Conservation (phyloP, 2,329 filamentous ascomycete species). For the Emericellopsis cladophorae region DNA sequence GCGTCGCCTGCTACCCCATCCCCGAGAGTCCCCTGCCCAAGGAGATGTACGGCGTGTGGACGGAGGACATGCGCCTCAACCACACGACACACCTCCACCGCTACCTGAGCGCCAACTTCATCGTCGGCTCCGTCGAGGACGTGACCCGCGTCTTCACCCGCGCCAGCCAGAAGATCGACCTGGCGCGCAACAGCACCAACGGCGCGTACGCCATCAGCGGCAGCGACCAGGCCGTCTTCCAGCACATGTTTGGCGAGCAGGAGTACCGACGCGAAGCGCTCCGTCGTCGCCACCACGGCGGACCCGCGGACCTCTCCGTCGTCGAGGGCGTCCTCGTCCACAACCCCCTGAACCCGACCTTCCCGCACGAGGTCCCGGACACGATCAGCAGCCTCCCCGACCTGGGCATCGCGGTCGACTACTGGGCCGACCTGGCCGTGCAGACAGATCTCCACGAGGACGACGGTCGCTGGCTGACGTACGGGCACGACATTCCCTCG, state of each 20-base stretch:
- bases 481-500: constrained; percentile 19
- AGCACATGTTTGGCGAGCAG: constrained; percentile 15
- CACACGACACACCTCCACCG: constrained; percentile 10
- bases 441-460: constrained; percentile 9
- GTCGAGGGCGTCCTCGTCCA: constrained; percentile 6
- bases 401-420: constrained; percentile 14
- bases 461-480: constrained; percentile 9
- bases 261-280: constrained; percentile 16
- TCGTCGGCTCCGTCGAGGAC: constrained; percentile 11
- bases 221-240: constrained; percentile 15
- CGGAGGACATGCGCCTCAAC: constrained; percentile 8
- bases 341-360: constrained; percentile 11
- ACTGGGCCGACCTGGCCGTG: constrained; percentile 12
- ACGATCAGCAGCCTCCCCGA: constrained; percentile 7
- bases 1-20: constrained; percentile 13
- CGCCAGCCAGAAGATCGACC: constrained; percentile 2
- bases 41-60: constrained; percentile 9
- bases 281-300: constrained; percentile 11
- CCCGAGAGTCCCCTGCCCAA: constrained; percentile 13
- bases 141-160: constrained; percentile 10
- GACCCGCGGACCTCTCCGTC: constrained; percentile 2
- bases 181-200: background rate
- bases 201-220: constrained; percentile 3
- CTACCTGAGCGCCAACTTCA: constrained; percentile 12
- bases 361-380: constrained; percentile 7